Evolutionary conservation across 352 stramenopile species (phyloP), one percentile per base, ranked within the genome.

Genomic region (Blastocystis hominis): DNA sequence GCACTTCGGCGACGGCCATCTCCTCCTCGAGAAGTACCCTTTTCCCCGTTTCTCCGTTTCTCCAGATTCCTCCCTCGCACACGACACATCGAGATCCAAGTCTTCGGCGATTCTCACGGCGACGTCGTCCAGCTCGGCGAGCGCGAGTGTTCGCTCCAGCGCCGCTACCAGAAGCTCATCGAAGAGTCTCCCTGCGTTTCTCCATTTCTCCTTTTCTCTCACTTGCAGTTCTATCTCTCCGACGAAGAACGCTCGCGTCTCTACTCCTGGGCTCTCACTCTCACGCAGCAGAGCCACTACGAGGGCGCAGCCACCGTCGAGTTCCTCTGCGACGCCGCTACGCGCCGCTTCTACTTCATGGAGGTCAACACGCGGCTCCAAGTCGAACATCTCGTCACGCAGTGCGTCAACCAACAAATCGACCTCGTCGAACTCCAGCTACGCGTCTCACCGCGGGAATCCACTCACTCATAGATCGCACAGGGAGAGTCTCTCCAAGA

Each of bases 351-450:
- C 86, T 97, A 96, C 88, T 97, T 97, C 81, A 95, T 97, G 93
- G 94, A 97, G 89, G 97, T 97, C 94, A 97, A 97, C 92, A 97
- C 94, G 47, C 93, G 94, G 34, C 90, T 97, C n/a, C 94, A 97
- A 90, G 94, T 97, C 17, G 93, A 97, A 88, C 94, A 97, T 86
- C 93, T 93, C 0, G 93, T 97, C 53, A 96, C 94, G 3, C 94
- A 97, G 90, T 91, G 95, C 75, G 94, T 97, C 89, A 96, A 86
- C 24, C 47, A 38, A 93, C 0, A 89, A 20, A 64, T 91, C 40
- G 90, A 92, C 78, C 61, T 92, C 36, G 94, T 97, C 13, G 95
- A 98, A 91, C 93, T 95, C 88, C 94, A 97, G 91, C 90, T 98
- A 34, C 94, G 95, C 40, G 93, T 98, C 24, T 94, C 17, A 20